Evolutionary conservation across 1,139 yeast genomes (phyloP).

Genomic region (Tardiomyces digboiensis): DNA sequence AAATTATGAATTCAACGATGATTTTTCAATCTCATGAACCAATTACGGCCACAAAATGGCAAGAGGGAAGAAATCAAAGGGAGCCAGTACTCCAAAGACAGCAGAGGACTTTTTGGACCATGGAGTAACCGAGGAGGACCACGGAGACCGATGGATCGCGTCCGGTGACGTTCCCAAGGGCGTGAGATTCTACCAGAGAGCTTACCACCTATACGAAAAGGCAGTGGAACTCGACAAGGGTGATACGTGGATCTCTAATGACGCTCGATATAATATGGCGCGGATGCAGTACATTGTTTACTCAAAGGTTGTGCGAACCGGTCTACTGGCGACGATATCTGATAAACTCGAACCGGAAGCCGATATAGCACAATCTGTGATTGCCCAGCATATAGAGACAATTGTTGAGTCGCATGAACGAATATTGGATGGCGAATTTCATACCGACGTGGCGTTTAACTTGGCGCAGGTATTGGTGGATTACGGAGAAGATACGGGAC

Average conservation of each 20-base stretch:
- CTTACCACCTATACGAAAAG: conserved; percentile 12
- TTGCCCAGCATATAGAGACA: conserved; percentile 6
- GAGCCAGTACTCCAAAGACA: conserved; percentile 10
- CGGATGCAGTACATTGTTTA: conserved; percentile 20
- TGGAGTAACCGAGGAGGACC: conserved; percentile 21
- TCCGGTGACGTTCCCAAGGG: conserved; percentile 23
- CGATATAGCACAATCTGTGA: conserved; percentile 2
- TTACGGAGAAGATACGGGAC: conserved; percentile 15
- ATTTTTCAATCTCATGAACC: too few species aligned
- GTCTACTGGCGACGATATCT: background rate
- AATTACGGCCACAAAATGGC: too few species aligned
- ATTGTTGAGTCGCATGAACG: conserved; percentile 10
- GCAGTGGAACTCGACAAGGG: conserved; percentile 9
- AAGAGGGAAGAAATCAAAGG: conserved; percentile 4
- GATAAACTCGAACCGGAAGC: background rate
- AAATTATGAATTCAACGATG: too few species aligned
- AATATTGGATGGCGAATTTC: conserved; percentile 1
- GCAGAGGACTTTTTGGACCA: conserved; percentile 18
- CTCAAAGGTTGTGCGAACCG: conserved; percentile 15
- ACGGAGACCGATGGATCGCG: conserved; percentile 24
- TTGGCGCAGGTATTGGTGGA: conserved; percentile 20
- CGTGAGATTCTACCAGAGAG: conserved; percentile 20
- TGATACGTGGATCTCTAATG: conserved; percentile 4
- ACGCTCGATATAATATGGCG: conserved; percentile 19
- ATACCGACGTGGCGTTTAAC: conserved; percentile 19